Conservation (phyloP, 768 basidiomycete genomes). For the Leccinum arenicola region DNA sequence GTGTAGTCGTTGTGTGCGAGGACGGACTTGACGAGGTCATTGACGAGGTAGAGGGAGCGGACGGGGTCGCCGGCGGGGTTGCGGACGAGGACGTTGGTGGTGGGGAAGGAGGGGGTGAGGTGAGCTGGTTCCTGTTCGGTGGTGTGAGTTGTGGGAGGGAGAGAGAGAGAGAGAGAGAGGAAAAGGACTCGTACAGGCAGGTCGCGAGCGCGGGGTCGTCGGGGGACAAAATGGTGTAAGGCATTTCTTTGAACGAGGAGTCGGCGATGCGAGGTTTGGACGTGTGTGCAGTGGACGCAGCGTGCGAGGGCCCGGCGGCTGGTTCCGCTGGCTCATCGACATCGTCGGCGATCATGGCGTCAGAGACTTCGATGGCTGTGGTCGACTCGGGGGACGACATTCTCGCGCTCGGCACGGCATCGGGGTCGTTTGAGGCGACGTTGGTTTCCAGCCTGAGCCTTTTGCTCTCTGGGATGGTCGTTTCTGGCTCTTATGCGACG, state of each 20-base stretch:
- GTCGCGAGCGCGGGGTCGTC: conserved; percentile 66
- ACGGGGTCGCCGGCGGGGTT: conserved; percentile 71
- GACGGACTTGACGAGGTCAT: conserved; percentile 79
- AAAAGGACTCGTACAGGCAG: conserved; percentile 60
- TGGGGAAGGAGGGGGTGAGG: conserved; percentile 69
- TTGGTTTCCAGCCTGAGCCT: conserved; percentile 43
- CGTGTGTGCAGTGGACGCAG: background rate
- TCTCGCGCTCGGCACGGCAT: conserved; percentile 5
- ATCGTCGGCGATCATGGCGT: background rate
- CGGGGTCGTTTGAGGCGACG: conserved; percentile 1
- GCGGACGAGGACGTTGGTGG: conserved; percentile 77
- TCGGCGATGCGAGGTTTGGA: conserved; percentile 22
- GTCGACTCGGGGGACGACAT: conserved; percentile 3
- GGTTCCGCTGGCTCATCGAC: conserved; percentile 2
- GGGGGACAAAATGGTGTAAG: conserved; percentile 77
- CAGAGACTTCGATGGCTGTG: background rate
- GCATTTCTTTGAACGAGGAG: conserved; percentile 79
- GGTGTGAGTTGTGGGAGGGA: background rate
- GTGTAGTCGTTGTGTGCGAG: conserved; percentile 79
- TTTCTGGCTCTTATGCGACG: conserved; percentile 39
- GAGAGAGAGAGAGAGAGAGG: no score
- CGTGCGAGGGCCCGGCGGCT: background rate
- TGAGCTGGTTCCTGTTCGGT: conserved; percentile 61
- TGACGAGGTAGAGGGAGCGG: conserved; percentile 86
- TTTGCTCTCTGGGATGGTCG: conserved; percentile 44